Percentiles rank a stretch among this genome's conserved stretches.
These are phyloP conservation scores for Deakozyma indianensis DNA, from an alignment of 805 yeast genomes.

Conservation along the genomic window DNA sequence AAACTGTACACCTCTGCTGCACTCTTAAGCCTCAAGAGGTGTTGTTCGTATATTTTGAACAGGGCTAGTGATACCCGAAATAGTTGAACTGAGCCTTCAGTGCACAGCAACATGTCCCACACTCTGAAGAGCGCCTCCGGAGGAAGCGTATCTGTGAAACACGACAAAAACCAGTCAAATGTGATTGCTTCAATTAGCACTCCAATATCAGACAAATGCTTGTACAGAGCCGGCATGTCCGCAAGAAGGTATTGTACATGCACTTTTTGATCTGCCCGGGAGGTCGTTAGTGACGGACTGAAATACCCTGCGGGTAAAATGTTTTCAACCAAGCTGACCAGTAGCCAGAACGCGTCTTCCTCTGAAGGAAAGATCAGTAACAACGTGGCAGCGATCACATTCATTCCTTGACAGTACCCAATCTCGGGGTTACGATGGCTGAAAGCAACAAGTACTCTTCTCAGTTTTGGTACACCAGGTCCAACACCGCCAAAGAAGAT, in stretches of 20 bases:
- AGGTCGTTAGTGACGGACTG: conserved; percentile 20
- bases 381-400: conserved; percentile 73
- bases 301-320: conserved; percentile 32
- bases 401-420: conserved; percentile 71
- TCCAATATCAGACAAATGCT: conserved; percentile 21
- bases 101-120: conserved; percentile 34
- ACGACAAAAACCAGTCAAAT: conserved; percentile 42
- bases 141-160: conserved; percentile 38
- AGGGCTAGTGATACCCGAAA: conserved; percentile 21
- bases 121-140: conserved; percentile 37
- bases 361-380: conserved; percentile 64
- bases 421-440: conserved; percentile 30
- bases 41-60: conserved; percentile 15
- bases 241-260: conserved; percentile 24
- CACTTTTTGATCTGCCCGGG: conserved; percentile 28
- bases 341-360: conserved; percentile 66
- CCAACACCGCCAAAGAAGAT: conserved; percentile 39
- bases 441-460: conserved; percentile 57
- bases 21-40: conserved; percentile 11
- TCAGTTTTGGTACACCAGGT: conserved; percentile 38
- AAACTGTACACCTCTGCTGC: conserved; percentile 19
- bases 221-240: conserved; percentile 26
- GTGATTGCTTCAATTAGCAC: conserved; percentile 37
- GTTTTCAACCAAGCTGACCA: conserved; percentile 34
- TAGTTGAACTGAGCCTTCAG: conserved; percentile 25